phyloP scores from a whole-genome alignment of 768 basidiomycete species.

The Exsudoporus frostii region DNA sequence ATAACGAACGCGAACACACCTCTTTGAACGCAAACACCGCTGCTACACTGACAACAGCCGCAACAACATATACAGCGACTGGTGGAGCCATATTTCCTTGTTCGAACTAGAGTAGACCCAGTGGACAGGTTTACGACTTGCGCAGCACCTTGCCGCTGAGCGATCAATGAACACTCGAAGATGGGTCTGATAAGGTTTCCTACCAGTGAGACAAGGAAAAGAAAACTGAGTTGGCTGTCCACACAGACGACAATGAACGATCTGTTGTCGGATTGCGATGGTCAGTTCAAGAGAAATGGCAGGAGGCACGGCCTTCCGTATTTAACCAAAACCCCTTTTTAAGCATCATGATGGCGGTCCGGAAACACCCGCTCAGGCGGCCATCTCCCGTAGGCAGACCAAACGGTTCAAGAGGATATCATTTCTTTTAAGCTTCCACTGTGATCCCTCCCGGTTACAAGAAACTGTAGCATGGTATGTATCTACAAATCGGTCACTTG shows the following conservation, averaged over 20 bases:
- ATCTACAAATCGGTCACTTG: neutral
- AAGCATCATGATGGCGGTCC: neutral
- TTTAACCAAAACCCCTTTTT: constrained; percentile 16
- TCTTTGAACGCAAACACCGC: constrained; percentile 57
- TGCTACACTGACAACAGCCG: constrained; percentile 48
- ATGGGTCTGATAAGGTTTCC: neutral
- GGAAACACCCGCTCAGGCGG: constrained; percentile 8
- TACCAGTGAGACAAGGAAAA: neutral
- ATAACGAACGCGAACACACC: constrained; percentile 33
- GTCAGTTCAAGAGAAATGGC: neutral
- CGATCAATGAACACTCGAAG: neutral
- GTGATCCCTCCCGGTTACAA: too few relatives aligned
- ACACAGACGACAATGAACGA: neutral
- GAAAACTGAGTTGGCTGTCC: neutral
- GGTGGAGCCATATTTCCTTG: constrained; percentile 25
- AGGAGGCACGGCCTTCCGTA: constrained; percentile 7
- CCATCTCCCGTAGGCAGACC: too few relatives aligned
- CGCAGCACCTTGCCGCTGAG: constrained; percentile 12
- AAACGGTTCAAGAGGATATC: neutral
- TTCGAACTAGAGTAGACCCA: constrained; percentile 4
- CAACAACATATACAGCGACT: constrained; percentile 47
- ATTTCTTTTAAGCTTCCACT: neutral
- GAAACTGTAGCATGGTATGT: neutral
- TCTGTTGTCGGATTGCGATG: neutral
- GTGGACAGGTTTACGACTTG: constrained; percentile 3